Evolutionary conservation across 1,139 yeast genomes (phyloP), one percentile per base, ranked within the genome.

Genomic region (Suhomyces maxii): DNA sequence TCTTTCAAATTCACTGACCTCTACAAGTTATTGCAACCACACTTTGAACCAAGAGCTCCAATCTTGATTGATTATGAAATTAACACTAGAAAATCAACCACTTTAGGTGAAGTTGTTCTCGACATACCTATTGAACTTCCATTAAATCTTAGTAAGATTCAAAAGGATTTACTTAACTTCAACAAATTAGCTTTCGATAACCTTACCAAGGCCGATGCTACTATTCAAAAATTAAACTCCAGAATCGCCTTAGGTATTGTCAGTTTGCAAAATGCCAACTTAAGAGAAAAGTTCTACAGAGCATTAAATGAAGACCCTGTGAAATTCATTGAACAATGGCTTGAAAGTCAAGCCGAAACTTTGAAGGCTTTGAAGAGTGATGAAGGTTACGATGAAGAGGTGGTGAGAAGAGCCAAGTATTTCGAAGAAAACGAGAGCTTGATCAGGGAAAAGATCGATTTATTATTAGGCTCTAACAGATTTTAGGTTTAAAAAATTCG

Each of bases 311-410:
- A 83, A 40, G 83, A 90, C 58, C 98, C 99, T 0, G 85, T 83
- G 3, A 79, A 77, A 32, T 89, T 90, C 57, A 69, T 93, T 54
- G 76, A 84, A 48, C 76, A 81, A 42, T 89, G 95, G 86, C 70
- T 84, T 43, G 84, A 81, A 42, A 80, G 87, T 23, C 95, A 89
- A 61, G 76, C 89, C 34, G 83, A 86, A 52, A 86, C 91, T 41
- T 74, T 89, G 58, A 84, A 82, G 63, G 84, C 89, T 13, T 77
- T 89, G 53, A 79, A 86, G 57, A 89, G 95, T 51, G 97, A 91
- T 63, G 91, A 88, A 57, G 90, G 95, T 8, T 88, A 87, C 64
- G 89, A 88, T 61, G 98, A 91, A 66, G 98, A 93, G 62, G 74
- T 82, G 30, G 96, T 89, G 3, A 82, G 99, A 69, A 82, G 85